These are phyloP conservation scores for Xylaria sp. DNA, from an alignment of 2,329 filamentous ascomycete species.

Conservation along the genomic window DNA sequence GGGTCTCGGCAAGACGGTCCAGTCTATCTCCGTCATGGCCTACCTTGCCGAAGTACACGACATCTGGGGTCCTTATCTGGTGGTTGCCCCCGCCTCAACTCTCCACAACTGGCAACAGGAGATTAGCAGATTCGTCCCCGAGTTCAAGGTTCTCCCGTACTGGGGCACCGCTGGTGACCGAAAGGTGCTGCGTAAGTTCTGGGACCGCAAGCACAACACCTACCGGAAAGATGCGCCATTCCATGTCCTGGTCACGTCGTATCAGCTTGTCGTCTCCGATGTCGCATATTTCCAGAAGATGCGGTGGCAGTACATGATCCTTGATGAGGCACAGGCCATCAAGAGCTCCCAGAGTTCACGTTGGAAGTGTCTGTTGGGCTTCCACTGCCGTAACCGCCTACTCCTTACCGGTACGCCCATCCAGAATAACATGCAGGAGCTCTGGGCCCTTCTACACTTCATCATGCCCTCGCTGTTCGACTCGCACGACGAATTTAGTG, in stretches of 20 bases:
- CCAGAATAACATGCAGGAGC: conserved; percentile 99
- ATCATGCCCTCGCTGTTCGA: conserved; percentile 99
- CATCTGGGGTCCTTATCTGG: conserved; percentile 96
- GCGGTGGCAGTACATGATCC: conserved; percentile 99
- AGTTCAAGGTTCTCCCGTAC: conserved; percentile 94
- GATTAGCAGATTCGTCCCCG: conserved; percentile 90
- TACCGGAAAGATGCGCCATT: conserved; percentile 93
- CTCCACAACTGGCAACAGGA: conserved; percentile 99
- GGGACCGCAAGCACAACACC: conserved; percentile 96
- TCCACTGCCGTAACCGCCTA: conserved; percentile 93
- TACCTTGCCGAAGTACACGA: conserved; percentile 97
- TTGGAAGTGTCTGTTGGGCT: conserved; percentile 93
- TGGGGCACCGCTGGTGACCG: conserved; percentile 95
- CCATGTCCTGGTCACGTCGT: conserved; percentile 95
- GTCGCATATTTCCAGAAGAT: conserved; percentile 99
- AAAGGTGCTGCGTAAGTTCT: conserved; percentile 97
- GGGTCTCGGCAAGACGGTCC: conserved; percentile 98
- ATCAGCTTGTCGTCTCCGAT: conserved; percentile 95
- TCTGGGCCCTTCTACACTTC: conserved; percentile 97
- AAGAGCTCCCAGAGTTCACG: conserved; percentile 95
- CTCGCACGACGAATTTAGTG: conserved; percentile 88
- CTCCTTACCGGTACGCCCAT: conserved; percentile 96
- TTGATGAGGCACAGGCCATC: conserved; percentile 98
- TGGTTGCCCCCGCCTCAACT: conserved; percentile 94
- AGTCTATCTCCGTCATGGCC: conserved; percentile 99